Conservation (phyloP, 2,329 filamentous ascomycete species). For the Graphiopsis chlorocephala region DNA sequence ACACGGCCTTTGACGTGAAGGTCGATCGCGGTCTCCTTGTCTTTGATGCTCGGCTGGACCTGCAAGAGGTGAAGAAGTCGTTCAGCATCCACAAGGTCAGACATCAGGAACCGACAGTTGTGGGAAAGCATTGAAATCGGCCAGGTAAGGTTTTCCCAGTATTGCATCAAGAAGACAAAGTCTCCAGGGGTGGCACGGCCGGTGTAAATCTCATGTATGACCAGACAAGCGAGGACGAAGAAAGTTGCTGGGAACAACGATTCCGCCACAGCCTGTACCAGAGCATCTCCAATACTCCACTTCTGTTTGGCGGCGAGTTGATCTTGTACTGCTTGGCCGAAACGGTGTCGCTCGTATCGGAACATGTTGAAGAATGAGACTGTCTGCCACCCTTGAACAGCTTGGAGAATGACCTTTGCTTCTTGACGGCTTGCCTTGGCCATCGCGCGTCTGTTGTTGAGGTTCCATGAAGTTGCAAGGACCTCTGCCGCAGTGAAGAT, state of each 20-base stretch:
- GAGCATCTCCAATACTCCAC: neutral
- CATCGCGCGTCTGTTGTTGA: conserved; percentile 29
- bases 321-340: conserved; percentile 5
- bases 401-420: conserved; percentile 39
- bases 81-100: conserved; percentile 62
- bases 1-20: conserved; percentile 52
- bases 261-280: neutral
- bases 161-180: conserved; percentile 64
- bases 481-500: conserved; percentile 54
- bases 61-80: conserved; percentile 57
- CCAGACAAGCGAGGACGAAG: conserved; percentile 13
- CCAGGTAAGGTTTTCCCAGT: conserved; percentile 59
- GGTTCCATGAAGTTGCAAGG: conserved; percentile 43
- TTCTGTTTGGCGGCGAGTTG: conserved; percentile 1
- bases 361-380: conserved; percentile 51
- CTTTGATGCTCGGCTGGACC: conserved; percentile 55
- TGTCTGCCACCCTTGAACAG: conserved; percentile 49
- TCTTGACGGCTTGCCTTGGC: conserved; percentile 44
- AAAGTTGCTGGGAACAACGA: neutral
- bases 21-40: conserved; percentile 45
- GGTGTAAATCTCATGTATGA: conserved; percentile 7
- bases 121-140: conserved; percentile 49
- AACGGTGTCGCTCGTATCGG: conserved; percentile 5
- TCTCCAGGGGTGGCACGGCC: conserved; percentile 41
- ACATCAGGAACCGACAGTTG: conserved; percentile 23